Evolutionary conservation across 306 rosid genomes (phyloP), one percentile per base, ranked within the genome.

Genomic region (Styphnolobium japonicum): DNA sequence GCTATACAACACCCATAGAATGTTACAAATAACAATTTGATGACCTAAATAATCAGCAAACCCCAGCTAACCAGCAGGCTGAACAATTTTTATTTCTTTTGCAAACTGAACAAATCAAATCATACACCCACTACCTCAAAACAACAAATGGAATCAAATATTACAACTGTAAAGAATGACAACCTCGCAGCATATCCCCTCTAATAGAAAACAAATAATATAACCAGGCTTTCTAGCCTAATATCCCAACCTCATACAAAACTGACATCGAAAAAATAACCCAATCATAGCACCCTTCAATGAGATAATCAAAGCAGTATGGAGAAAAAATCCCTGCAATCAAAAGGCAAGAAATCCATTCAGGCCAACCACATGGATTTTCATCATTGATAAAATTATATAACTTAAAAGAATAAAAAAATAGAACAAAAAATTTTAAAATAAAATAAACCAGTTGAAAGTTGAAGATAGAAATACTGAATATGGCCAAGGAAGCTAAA

Each of bases 311-410:
- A 71, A 42, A 60, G 61, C 66, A 75, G 62, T 34, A 70, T 53
- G 79, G 61, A 62, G 73, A 75, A 75, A 67, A 46, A 49, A 68
- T 51, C 27, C 79, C 82, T 84, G 79, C 82, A 84, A 70, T 33
- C 42, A 75, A 53, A 77, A 69, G 33, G 16, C 14, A 80, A 63
- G 67, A 68, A 73, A 68, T 58, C 12, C 19, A 15, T 42, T 81
- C 49, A 73, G 84, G 14, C 14, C 46, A 60, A 75, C 49, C 71
- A 40, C 39, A 60, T 40, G 33, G 11, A 75, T 68, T 18, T 18
- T 79, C 51, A 37, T 73, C 48, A 46, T 18, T 27, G 51, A 58
- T 18, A 48, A 57, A 55, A 78, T 16, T 2, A 11, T 46, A 10
- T 31, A 56, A 58, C 39, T 43, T 62, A 3, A n/a, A n/a, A n/a